Evolutionary conservation across 2,329 filamentous ascomycete genomes (phyloP).

Genomic region (Diplodia corticola): DNA sequence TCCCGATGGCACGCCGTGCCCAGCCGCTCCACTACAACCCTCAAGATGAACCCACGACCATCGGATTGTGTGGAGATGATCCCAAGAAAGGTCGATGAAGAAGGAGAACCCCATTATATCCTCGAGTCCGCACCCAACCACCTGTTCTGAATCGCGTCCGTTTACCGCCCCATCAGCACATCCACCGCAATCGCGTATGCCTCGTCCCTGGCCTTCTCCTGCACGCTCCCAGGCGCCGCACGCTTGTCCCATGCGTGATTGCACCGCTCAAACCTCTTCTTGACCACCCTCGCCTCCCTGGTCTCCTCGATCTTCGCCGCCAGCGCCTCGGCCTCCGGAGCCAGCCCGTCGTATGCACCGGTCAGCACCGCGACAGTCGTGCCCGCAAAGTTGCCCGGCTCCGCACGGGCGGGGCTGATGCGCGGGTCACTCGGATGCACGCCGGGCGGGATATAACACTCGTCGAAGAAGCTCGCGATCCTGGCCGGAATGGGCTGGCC

Average conservation of each 20-base stretch:
- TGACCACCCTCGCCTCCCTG: slow-evolving; percentile 29
- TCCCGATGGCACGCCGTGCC: not conserved
- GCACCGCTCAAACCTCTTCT: slow-evolving; percentile 33
- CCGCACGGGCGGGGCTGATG: slow-evolving; percentile 39
- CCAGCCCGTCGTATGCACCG: slow-evolving; percentile 40
- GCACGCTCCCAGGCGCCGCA: slow-evolving; percentile 30
- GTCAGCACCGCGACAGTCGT: slow-evolving; percentile 36
- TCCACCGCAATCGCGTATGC: slow-evolving; percentile 36
- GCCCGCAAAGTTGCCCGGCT: slow-evolving; percentile 29
- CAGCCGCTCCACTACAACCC: not conserved
- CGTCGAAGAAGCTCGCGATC: slow-evolving; percentile 35
- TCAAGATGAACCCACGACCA: not conserved
- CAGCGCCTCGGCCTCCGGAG: slow-evolving; percentile 39
- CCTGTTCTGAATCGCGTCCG: not conserved
- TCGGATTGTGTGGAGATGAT: not conserved
- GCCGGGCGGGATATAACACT: slow-evolving; percentile 34
- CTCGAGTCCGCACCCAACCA: too few species aligned
- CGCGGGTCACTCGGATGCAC: slow-evolving; percentile 34
- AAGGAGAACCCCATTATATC: not conserved
- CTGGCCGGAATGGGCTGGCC: slow-evolving; percentile 26
- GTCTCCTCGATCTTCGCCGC: slow-evolving; percentile 31
- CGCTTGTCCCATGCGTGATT: slow-evolving; percentile 44
- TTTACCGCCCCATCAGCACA: slow-evolving; percentile 14
- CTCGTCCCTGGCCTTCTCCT: slow-evolving; percentile 32
- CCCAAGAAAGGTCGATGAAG: not conserved